Conservation (phyloP, 768 basidiomycete genomes). For the Rhodosporidiobolus sp. region DNA sequence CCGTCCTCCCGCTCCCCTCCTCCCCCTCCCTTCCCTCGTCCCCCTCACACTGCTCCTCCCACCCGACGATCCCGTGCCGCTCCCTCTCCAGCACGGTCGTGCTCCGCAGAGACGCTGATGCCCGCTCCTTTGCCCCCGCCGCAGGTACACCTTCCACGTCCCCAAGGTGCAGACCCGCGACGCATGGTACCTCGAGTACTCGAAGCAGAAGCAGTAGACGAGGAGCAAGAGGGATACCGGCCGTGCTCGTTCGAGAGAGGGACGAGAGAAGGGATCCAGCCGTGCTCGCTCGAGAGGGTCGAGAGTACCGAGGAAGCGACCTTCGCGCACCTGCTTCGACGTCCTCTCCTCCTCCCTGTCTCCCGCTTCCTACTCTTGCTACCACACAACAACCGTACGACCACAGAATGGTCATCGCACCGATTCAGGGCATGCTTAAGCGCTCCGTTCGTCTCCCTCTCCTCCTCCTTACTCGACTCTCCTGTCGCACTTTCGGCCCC, state of each 20-base stretch:
- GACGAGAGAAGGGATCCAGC: too few relatives aligned
- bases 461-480: not conserved
- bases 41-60: not conserved
- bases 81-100: not conserved
- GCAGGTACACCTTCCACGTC: conserved; percentile 29
- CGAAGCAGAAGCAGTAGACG: not conserved
- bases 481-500: not conserved
- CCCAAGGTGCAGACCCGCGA: conserved; percentile 26
- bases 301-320: not conserved
- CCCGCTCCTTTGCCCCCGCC: not conserved
- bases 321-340: not conserved
- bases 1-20: not conserved
- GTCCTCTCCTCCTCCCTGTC: not conserved
- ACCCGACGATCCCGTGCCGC: not conserved
- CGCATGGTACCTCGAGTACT: conserved; percentile 31
- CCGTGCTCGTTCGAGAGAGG: too few relatives aligned
- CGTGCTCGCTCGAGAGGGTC: too few relatives aligned
- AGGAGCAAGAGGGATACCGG: too few relatives aligned
- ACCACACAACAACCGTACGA: not conserved
- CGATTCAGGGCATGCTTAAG: conserved; percentile 22
- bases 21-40: not conserved
- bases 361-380: not conserved
- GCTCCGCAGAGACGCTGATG: not conserved
- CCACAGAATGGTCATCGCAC: conserved; percentile 24
- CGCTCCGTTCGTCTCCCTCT: conserved; percentile 6